phyloP scores from a whole-genome alignment of 768 basidiomycete species.

The Termitomyces eurrhizus region DNA sequence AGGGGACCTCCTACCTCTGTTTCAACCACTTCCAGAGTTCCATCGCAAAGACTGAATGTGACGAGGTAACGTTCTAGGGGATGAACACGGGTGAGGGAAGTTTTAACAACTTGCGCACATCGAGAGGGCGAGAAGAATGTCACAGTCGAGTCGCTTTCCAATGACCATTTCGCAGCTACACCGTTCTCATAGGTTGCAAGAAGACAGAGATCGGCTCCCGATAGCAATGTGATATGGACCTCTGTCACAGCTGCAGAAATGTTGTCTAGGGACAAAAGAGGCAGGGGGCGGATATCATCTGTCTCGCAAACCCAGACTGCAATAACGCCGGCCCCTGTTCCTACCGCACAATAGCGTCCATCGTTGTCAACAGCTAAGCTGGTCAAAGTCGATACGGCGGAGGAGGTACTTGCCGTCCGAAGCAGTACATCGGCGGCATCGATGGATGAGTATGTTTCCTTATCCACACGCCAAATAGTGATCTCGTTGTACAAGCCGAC shows the following conservation, averaged over 20 bases:
- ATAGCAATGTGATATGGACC: constrained; percentile 38
- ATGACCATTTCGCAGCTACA: constrained; percentile 49
- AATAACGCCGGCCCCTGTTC: constrained; percentile 64
- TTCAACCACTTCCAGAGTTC: constrained; percentile 60
- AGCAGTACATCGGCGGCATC: constrained; percentile 52
- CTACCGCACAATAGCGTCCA: constrained; percentile 65
- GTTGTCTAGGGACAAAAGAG: constrained; percentile 38
- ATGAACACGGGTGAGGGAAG: constrained; percentile 44
- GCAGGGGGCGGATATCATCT: constrained; percentile 30
- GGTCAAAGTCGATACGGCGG: constrained; percentile 47
- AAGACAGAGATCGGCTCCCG: constrained; percentile 25
- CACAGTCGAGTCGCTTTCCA: constrained; percentile 28
- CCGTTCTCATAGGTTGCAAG: constrained; percentile 60
- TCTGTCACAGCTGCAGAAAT: constrained; percentile 49
- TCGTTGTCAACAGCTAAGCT: constrained; percentile 58
- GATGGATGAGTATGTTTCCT: constrained; percentile 37
- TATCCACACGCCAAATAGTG: constrained; percentile 57
- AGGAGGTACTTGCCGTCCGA: constrained; percentile 44
- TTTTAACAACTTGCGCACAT: constrained; percentile 39
- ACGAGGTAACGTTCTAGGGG: constrained; percentile 46
- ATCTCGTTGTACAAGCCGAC: constrained; percentile 80
- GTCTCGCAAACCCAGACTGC: constrained; percentile 56
- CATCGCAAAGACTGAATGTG: constrained; percentile 63
- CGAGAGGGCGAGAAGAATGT: constrained; percentile 41
- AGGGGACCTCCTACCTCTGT: constrained; percentile 39